phyloP scores from a whole-genome alignment of 371 early-diverging fungal genomes.

The Syncephalastrum monosporum region DNA sequence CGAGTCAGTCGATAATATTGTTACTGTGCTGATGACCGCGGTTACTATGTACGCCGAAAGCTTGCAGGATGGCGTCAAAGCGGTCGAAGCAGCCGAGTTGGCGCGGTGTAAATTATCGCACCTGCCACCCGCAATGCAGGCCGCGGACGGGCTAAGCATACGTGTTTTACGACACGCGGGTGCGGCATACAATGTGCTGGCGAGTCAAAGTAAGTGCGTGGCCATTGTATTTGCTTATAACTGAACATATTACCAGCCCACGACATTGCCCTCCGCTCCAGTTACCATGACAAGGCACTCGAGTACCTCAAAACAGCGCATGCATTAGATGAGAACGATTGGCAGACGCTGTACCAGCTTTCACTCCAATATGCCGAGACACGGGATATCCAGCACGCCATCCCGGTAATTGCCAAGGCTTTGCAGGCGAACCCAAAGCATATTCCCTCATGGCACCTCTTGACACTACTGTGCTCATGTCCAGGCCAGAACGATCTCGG shows the following conservation, averaged over 20 bases:
- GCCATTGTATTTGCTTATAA: neutral
- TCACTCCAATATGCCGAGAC: slow-evolving; percentile 77
- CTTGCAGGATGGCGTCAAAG: slow-evolving; percentile 33
- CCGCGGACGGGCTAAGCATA: neutral
- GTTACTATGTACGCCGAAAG: slow-evolving; percentile 39
- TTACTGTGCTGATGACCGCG: slow-evolving; percentile 43
- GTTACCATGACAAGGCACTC: slow-evolving; percentile 61
- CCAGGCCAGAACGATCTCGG: slow-evolving; percentile 18
- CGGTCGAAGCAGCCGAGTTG: slow-evolving; percentile 30
- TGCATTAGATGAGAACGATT: slow-evolving; percentile 40
- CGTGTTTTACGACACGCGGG: slow-evolving; percentile 50
- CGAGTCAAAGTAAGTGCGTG: slow-evolving; percentile 47
- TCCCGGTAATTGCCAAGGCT: slow-evolving; percentile 55
- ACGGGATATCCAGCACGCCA: slow-evolving; percentile 73
- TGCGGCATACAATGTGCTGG: slow-evolving; percentile 55
- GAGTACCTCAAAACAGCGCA: slow-evolving; percentile 56
- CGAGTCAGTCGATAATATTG: slow-evolving; percentile 20
- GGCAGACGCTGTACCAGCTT: slow-evolving; percentile 70
- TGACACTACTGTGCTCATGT: slow-evolving; percentile 75
- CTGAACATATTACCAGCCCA: slow-evolving; percentile 5
- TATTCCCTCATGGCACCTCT: slow-evolving; percentile 81
- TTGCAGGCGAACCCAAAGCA: slow-evolving; percentile 58
- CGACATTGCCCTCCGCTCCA: slow-evolving; percentile 62
- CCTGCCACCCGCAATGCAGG: slow-evolving; percentile 8
- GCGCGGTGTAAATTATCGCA: slow-evolving; percentile 4